Conservation (phyloP, 176 grass and related monocot genomes). For the Lolium multiflorum region DNA sequence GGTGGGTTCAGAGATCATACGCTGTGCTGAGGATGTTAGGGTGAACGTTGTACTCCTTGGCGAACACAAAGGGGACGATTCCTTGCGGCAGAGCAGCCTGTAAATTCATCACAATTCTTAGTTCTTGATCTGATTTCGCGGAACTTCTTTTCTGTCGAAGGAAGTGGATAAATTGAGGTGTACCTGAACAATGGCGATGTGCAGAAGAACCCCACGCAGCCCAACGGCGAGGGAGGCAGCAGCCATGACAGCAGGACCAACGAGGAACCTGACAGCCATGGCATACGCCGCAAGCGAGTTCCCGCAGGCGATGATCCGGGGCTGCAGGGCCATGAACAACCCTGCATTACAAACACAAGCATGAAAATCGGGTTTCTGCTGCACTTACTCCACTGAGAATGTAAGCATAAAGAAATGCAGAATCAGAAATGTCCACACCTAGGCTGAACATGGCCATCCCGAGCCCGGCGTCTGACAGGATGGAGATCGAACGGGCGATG, state of each 20-base stretch:
- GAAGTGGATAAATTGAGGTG: neutral
- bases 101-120: neutral
- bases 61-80: slow-evolving; percentile 90
- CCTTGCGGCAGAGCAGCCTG: slow-evolving; percentile 91
- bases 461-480: slow-evolving; percentile 87
- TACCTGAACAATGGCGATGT: slow-evolving; percentile 92
- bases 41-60: slow-evolving; percentile 92
- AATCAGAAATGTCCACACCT: slow-evolving; percentile 41
- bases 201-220: slow-evolving; percentile 72
- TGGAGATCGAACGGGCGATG: slow-evolving; percentile 74
- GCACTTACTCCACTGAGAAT: neutral
- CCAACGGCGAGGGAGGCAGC: slow-evolving; percentile 65
- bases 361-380: neutral
- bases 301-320: slow-evolving; percentile 85
- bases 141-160: too few species aligned
- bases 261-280: slow-evolving; percentile 82
- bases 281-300: slow-evolving; percentile 72
- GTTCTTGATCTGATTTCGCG: neutral
- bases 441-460: slow-evolving; percentile 99
- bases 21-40: slow-evolving; percentile 84
- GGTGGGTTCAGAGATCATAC: slow-evolving; percentile 63
- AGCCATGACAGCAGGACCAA: slow-evolving; percentile 73
- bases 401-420: neutral
- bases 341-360: slow-evolving; percentile 44
- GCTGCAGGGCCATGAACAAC: slow-evolving; percentile 93